Evolutionary conservation across 2,329 filamentous ascomycete genomes (phyloP), one percentile per base, ranked within the genome.

Genomic region (Talaromyces sp.): DNA sequence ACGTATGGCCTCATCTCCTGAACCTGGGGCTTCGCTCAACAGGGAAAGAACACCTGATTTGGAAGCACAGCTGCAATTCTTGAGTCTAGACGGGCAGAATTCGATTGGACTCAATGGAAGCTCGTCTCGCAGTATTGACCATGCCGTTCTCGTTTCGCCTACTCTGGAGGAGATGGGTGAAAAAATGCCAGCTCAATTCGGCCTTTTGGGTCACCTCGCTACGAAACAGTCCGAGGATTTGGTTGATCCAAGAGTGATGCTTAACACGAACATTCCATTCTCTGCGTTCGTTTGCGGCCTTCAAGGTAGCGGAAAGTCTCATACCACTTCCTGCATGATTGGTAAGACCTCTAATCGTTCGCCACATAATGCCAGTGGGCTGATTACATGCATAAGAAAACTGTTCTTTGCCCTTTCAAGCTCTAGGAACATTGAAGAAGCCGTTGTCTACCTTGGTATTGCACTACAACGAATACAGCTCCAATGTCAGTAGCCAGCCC

Each of bases 221-320:
- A 56, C 57, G 28, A 44, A 55, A 13, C 61, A 60, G 27, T 54
- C 61, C 17, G 55, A 62, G 42, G 60, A 62, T 10, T 52, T 63
- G 9, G 33, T 63, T 27, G 61, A 63, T 19, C 61, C 61, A 15
- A 49, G 61, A 19, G 57, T 63, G 27, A 63, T 63, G 61, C 61
- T 63, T 15, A 63, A 63, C 33, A 63, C 61, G 7, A 63, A 63
- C 4, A 60, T 59, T 5, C 61, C 61, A 6, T 63, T 63, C 39
- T 63, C 61, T 27, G 61, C 61, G 11, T 88, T 88, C 68, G 83
- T 88, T 22, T 88, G 86, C 62, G 86, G 86, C 1, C 82, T 82
- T 1, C 85, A 88, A 66, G 86, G 85, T 0, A 83, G 81, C 49
- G 86, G 86, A 0, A 88, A 88, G 66, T 84, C 81, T 22, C 83